A percentile compares a stretch with the other conserved stretches of the same genome.
Evolutionary conservation across 495 filamentous ascomycete genomes (phyloP).

Genomic region (Penicillium longicatenatum): DNA sequence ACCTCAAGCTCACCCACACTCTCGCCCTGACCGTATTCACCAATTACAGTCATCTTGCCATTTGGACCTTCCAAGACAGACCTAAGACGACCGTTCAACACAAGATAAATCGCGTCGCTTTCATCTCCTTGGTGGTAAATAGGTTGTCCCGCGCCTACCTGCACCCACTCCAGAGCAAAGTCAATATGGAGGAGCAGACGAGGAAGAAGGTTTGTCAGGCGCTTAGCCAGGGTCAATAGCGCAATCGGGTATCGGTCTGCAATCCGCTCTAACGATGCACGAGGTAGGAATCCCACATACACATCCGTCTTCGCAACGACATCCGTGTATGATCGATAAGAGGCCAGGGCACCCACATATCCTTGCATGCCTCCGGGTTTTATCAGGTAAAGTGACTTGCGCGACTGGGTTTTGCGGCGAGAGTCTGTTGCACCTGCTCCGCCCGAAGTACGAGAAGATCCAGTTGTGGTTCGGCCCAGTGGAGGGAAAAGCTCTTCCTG

Average conservation of each 20-base stretch:
- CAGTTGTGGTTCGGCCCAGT: constrained; percentile 50
- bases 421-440: constrained; percentile 36
- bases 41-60: constrained; percentile 83
- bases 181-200: constrained; percentile 95
- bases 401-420: constrained; percentile 51
- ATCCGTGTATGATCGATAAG: constrained; percentile 93
- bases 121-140: constrained; percentile 94
- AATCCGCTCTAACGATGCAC: constrained; percentile 83
- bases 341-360: constrained; percentile 90
- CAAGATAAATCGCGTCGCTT: constrained; percentile 97
- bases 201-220: constrained; percentile 84
- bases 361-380: constrained; percentile 95
- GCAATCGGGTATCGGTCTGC: constrained; percentile 92
- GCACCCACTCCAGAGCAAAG: constrained; percentile 97
- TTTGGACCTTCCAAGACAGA: constrained; percentile 75
- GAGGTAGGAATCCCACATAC: constrained; percentile 92
- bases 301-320: constrained; percentile 98
- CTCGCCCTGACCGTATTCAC: constrained; percentile 95
- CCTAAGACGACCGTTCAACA: constrained; percentile 86
- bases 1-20: constrained; percentile 97
- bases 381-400: constrained; percentile 84
- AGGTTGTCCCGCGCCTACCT: constrained; percentile 91
- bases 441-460: constrained; percentile 43
- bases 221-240: constrained; percentile 91
- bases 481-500: constrained; percentile 50